Evolutionary conservation across 2,329 filamentous ascomycete species (phyloP), one percentile per base, ranked within the genome.

Genomic region (Verticillium klebahnii): DNA sequence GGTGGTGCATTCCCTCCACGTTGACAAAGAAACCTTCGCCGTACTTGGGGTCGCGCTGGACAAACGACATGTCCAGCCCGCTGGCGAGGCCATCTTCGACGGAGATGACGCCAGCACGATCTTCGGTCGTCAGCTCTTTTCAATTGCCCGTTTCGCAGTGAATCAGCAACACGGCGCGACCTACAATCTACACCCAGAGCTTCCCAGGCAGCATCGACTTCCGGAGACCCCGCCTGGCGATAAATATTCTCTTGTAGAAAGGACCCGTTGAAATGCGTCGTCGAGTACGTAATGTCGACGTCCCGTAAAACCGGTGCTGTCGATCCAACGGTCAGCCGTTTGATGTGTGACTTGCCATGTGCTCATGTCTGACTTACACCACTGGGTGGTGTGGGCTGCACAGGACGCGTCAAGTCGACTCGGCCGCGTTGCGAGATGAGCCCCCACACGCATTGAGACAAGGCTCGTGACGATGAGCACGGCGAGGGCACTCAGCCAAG

Each of bases 1-100:
- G 68, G 63, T 85, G 82, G 67, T 85, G 82, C 70, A 85, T 72
- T 7, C 82, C 82, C 68, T 85, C 82, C 1, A 85, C 78, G 50
- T 85, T 85, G n/a, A 82, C 83, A 3, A 82, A 73, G 69, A 80
- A 88, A 0, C 85, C 85, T 31, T 84, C 84, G 0, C 86, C 86
- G 66, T 88, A 82, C 59, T 82, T 77, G 3, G 77, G 71, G 7
- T 75, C 77, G 19, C 86, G 77, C 65, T 84, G 82, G 8, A 88
- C 85, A 62, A 87, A 85, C 23, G 82, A 78, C 6, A 68, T 65
- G 0, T 78, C 75, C n/a, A 88, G 72, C 0, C 85, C 85, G 5
- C 82, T 82, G 14, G 69, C 67, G 19, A 76, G 68, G 0, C 83
- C 85, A 54, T 85, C 78, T 7, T 80, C 73, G 2, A 75, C 70